Conservation (phyloP, 2,329 filamentous ascomycete species). For the Seiridium unicorne region DNA sequence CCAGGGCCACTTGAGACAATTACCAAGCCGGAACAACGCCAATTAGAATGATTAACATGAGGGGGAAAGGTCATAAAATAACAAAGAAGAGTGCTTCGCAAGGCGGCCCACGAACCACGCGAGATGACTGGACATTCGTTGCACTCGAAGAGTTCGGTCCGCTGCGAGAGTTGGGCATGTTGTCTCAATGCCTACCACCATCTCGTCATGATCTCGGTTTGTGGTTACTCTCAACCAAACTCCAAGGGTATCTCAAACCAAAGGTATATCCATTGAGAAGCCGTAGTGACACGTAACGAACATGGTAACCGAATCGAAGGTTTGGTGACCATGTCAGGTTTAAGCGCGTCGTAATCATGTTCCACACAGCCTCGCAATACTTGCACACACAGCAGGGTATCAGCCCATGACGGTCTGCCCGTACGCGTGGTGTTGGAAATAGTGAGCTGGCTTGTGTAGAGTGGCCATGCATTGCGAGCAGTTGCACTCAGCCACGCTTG, state of each 20-base stretch:
- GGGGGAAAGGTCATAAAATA: slow-evolving; percentile 19
- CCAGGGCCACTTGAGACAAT: slow-evolving; percentile 15
- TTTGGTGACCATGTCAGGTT: too few species aligned
- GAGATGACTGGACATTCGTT: background rate
- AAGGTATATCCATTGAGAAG: slow-evolving; percentile 28
- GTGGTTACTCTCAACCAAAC: background rate
- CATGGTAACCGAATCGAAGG: background rate
- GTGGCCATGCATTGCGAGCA: slow-evolving; percentile 45
- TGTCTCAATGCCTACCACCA: background rate
- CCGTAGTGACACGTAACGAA: slow-evolving; percentile 18
- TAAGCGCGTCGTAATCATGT: too few species aligned
- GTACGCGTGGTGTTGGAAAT: slow-evolving; percentile 48
- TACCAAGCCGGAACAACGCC: slow-evolving; percentile 25
- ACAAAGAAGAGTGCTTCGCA: background rate
- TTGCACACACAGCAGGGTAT: slow-evolving; percentile 9
- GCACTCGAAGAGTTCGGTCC: background rate
- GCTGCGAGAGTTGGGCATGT: background rate
- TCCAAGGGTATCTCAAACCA: slow-evolving; percentile 28
- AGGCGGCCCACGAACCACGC: background rate
- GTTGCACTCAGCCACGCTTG: slow-evolving; percentile 46
- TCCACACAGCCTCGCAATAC: too few species aligned
- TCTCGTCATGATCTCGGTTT: background rate
- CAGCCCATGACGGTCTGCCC: slow-evolving; percentile 56
- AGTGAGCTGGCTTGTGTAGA: slow-evolving; percentile 42
- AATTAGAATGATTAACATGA: slow-evolving; percentile 22